Base-by-base conservation (phyloP, 1,139 yeast species). In the Sugiyamaella neomexicana region DNA sequence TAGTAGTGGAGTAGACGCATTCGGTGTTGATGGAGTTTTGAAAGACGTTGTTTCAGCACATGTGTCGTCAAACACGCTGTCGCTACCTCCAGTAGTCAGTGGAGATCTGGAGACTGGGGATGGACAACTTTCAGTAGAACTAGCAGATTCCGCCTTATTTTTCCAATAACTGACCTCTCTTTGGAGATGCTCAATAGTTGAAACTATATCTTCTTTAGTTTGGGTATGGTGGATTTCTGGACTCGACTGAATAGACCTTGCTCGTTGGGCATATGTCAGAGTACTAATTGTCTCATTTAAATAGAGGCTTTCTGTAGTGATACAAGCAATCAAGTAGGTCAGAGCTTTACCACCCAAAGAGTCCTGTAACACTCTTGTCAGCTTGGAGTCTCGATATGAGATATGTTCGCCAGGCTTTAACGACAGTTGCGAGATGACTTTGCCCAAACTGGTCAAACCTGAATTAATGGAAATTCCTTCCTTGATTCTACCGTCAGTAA, bases 381-480 rank as follows among this genome's bases (percentile, higher is more conserved):
- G 75, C 66, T 86, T 86, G 0, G 95, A 87, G 67, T 88, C 95
- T 59, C 97, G 75, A 66, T 89, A 89, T 0, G 97, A 96, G 12
- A 89, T 80, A 69, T 86, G 91, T 6, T 52, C 40, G 1, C 56
- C 53, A 7, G 77, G 69, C 55, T 76, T 81, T 2, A 79, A 81
- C 6, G 66, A 63, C 52, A 89, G 75, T 6, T 86, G 79, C 62
- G 85, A 86, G 27, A 89, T 89, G 1, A 89, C 96, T 54, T 95
- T 75, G 0, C 97, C 97, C 51, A 89, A 75, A 0, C 95, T 85
- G 17, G 89, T 73, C 55, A 89, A 75, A 54, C 93, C 85, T 66
- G 87, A 90, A 68, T 89, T 89, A 53, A 89, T 89, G 58, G 64
- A 56, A 10, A 85, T 80, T 0, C 95, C 96, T 7, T 96, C 96